Evolutionary conservation across 1,139 yeast species (phyloP).

Genomic region (Saccharomyces hybrid): DNA sequence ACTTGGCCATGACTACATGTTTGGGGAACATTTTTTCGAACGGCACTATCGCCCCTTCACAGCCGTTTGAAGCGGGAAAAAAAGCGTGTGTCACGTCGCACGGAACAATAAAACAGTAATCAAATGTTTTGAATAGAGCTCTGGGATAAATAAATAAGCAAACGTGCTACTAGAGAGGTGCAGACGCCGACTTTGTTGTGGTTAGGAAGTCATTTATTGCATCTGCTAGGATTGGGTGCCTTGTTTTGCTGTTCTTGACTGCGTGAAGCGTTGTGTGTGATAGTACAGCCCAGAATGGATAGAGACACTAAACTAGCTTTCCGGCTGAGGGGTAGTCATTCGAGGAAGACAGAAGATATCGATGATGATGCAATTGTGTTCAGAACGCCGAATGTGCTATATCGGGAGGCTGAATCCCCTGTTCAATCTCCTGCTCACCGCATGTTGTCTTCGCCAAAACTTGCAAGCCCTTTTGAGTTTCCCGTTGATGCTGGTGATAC

Average conservation of each 20-base stretch:
- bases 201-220: neutral
- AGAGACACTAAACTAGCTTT: constrained; percentile 21
- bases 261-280: too few species aligned
- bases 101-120: neutral
- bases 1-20: neutral
- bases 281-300: constrained; percentile 4
- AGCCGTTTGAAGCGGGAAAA: neutral
- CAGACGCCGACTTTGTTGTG: neutral
- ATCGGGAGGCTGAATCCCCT: neutral
- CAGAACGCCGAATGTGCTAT: neutral
- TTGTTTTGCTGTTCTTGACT: neutral
- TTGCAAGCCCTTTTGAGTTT: neutral
- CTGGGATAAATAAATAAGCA: neutral
- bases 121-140: neutral
- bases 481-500: neutral
- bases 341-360: constrained; percentile 12
- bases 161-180: neutral
- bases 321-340: constrained; percentile 24
- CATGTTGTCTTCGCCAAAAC: neutral
- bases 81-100: neutral
- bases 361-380: constrained; percentile 5
- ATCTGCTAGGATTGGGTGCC: too few species aligned
- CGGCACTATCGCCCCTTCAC: constrained; percentile 1
- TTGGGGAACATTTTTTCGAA: neutral
- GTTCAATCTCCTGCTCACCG: neutral